Evolutionary conservation across 2,329 filamentous ascomycete genomes (phyloP), one percentile per base, ranked within the genome.

Genomic region (Paraconiothyrium brasiliense): DNA sequence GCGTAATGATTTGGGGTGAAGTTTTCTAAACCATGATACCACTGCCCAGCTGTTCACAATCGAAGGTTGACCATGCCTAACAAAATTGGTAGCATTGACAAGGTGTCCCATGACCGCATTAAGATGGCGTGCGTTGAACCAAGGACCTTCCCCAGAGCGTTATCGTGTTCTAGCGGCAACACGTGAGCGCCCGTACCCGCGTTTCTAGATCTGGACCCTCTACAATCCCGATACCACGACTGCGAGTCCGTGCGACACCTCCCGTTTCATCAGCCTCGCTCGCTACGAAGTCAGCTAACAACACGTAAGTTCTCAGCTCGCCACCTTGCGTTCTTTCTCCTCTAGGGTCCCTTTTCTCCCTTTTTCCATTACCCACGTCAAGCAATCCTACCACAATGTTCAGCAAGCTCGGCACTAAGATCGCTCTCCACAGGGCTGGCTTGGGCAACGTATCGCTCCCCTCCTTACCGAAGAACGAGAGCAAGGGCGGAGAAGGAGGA

Each of bases 361-460:
- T 30, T 30, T 30, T 6, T 30, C 27, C 27, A 30, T 4, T 2
- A 30, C 27, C 27, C 50, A 55, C 35, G 30, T 10, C 22, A n/a
- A 39, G 46, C 52, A 24, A 51, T 44, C 32, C 50, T 9, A 46
- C 59, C 48, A 77, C 70, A 58, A 88, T 88, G 86, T 82, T 88
- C 71, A 83, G 83, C 68, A 84, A 80, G 65, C 76, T 89, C 59
- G 82, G 83, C 16, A 85, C 86, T 49, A 88, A 88, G 75, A 77
- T 88, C 65, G 86, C 86, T 63, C 80, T 89, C 67, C 85, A 82
- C 66, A 87, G 86, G 71, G 82, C 82, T 54, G 86, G 86, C 71
- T 74, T 88, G 58, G 81, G 84, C 43, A 83, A 80, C 74, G 79
- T 87, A 66, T 75, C 82, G 50, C 76, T 88, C 59, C 61, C 75